Conservation (phyloP, 2,329 filamentous ascomycete genomes). For the Helotiales sp. region DNA sequence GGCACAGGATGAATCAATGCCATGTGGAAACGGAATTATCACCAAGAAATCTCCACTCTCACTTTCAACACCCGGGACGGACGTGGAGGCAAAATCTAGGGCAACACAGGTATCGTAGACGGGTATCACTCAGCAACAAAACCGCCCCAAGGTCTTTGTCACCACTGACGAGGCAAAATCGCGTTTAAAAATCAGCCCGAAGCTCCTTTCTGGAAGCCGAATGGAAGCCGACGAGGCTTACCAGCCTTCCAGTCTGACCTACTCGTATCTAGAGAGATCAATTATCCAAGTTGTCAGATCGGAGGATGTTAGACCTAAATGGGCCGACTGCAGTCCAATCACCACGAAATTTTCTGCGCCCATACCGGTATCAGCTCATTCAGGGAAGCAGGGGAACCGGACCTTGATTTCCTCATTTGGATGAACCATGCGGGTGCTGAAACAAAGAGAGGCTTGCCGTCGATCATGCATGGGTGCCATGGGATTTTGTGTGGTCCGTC, state of each 20-base stretch:
- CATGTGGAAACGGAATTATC: too few species aligned
- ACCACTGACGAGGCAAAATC: not conserved
- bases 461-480: not conserved
- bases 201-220: not conserved
- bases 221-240: not conserved
- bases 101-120: not conserved
- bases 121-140: not conserved
- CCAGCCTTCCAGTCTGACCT: not conserved
- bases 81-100: not conserved
- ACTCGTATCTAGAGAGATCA: not conserved
- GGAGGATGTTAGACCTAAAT: not conserved
- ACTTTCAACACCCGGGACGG: not conserved
- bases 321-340: not conserved
- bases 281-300: not conserved
- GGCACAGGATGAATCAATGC: not conserved
- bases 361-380: not conserved
- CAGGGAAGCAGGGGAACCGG: not conserved
- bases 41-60: too few species aligned
- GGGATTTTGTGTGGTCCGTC: not conserved
- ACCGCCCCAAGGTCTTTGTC: not conserved
- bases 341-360: not conserved
- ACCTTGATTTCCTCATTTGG: too few species aligned
- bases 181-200: not conserved
- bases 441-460: not conserved
- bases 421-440: not conserved